Percentiles rank a stretch among this genome's conserved stretches.
Conservation (phyloP, 148 eudicot genomes). For the Amaranthus hypochondriacus region DNA sequence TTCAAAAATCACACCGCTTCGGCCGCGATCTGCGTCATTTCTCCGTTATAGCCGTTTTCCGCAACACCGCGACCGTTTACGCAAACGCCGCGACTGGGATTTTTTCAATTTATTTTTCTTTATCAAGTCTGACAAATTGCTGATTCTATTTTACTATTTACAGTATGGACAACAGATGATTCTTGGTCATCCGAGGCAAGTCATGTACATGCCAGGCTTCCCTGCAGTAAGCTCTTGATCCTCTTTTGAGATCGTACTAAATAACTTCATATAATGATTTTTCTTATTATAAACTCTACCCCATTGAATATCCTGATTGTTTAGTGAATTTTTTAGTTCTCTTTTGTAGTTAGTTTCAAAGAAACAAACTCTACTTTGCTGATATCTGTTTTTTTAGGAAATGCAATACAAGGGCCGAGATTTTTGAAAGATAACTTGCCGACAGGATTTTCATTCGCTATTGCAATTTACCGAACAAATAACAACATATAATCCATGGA, state of each 20-base stretch:
- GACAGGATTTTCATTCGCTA: conserved; percentile 11
- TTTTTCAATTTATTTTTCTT: too few relatives aligned
- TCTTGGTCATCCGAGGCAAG: conserved; percentile 79
- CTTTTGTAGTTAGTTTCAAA: neutral
- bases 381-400: conserved; percentile 38
- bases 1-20: too few relatives aligned
- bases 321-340: neutral
- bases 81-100: too few relatives aligned
- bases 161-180: conserved; percentile 97
- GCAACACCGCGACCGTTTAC: too few relatives aligned
- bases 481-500: conserved; percentile 8
- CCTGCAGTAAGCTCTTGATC: conserved; percentile 55
- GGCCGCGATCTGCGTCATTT: too few relatives aligned
- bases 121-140: neutral
- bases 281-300: neutral
- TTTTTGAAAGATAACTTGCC: conserved; percentile 30
- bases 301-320: neutral
- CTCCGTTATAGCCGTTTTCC: too few relatives aligned
- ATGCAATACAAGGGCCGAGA: conserved; percentile 70
- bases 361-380: neutral
- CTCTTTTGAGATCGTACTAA: neutral
- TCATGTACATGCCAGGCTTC: conserved; percentile 84
- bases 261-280: neutral
- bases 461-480: conserved; percentile 16
- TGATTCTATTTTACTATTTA: conserved; percentile 12